Evolutionary conservation across 2,329 filamentous ascomycete genomes (phyloP).

Genomic region (Epichloe gansuensis): DNA sequence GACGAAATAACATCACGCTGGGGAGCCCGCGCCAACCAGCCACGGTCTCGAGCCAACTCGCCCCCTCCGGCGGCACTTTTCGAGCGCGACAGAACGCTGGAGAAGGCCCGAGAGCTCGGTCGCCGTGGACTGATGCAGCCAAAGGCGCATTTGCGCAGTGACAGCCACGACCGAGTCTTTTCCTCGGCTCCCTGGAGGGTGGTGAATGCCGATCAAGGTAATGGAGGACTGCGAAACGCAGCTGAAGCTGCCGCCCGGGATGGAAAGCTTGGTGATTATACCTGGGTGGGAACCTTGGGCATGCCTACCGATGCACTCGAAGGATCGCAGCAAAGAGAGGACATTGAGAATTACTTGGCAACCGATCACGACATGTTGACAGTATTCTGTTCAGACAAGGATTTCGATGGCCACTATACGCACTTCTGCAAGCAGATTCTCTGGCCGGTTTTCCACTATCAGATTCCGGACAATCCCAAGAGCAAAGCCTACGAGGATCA

Average conservation of each 20-base stretch:
- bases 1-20: slow-evolving; percentile 68
- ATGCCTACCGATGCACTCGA: slow-evolving; percentile 85
- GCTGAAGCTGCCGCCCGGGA: slow-evolving; percentile 64
- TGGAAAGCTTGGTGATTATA: slow-evolving; percentile 59
- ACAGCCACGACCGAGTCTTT: slow-evolving; percentile 58
- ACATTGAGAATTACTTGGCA: slow-evolving; percentile 71
- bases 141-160: slow-evolving; percentile 37
- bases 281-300: slow-evolving; percentile 85
- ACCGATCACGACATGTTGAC: slow-evolving; percentile 73
- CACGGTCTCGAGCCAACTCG: slow-evolving; percentile 59
- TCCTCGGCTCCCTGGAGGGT: slow-evolving; percentile 73
- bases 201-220: slow-evolving; percentile 78
- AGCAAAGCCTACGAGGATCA: slow-evolving; percentile 97
- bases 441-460: slow-evolving; percentile 97
- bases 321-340: slow-evolving; percentile 60
- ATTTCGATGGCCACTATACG: slow-evolving; percentile 87
- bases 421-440: slow-evolving; percentile 97
- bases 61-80: slow-evolving; percentile 67
- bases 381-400: slow-evolving; percentile 79
- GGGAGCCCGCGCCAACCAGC: slow-evolving; percentile 67
- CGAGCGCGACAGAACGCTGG: slow-evolving; percentile 46
- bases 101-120: slow-evolving; percentile 46
- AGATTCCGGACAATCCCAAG: slow-evolving; percentile 94
- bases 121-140: slow-evolving; percentile 48
- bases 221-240: slow-evolving; percentile 83